Evolutionary conservation across 2,329 filamentous ascomycete species (phyloP), one percentile per base, ranked within the genome.

Genomic region (Paracoccidioides lutzii): DNA sequence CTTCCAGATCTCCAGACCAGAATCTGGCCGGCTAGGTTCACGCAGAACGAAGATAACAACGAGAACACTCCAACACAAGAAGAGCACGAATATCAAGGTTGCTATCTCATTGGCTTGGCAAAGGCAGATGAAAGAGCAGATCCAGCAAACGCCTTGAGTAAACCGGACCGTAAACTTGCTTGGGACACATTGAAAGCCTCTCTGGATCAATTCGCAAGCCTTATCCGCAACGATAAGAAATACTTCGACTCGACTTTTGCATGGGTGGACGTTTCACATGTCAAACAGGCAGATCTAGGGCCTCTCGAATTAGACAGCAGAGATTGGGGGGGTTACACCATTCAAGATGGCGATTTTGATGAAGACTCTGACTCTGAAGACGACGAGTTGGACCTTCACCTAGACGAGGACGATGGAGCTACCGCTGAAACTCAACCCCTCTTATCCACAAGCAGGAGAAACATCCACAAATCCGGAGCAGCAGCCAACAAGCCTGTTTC

Each of bases 1-100:
- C 65, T 81, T 14, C 77, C 79, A 0, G 66, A 70, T 1, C 62
- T 84, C 3, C 69, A 77, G 49, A 75, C 78, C 1, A 76, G 81
- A 22, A 80, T 85, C 28, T 86, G 82, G 82, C 82, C 83, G 1
- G 77, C 75, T 5, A 74, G 80, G 8, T 85, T 85, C 58, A 73
- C 78, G 5, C 72, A 74, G 6, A 48, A 65, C 1, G 63, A 70
- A 0, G 65, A 61, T 5, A 52, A 59, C 5, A 56, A 63, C 30
- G 28, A 43, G 43, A 35, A 3, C 12, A 10, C 15, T 15, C 28
- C n/a, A 1, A 35, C 49, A 1, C 58, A 49, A 12, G 59, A 65
- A 0, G 64, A 63, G 10, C 63, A 64, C 0, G 80, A 84, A 57
- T 82, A 81, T 59, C 75, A 81, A 41, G 80, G 80, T 3, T 81